Conservation (phyloP, 129 eudicot genomes). For the Centrapalus pauciflorus region DNA sequence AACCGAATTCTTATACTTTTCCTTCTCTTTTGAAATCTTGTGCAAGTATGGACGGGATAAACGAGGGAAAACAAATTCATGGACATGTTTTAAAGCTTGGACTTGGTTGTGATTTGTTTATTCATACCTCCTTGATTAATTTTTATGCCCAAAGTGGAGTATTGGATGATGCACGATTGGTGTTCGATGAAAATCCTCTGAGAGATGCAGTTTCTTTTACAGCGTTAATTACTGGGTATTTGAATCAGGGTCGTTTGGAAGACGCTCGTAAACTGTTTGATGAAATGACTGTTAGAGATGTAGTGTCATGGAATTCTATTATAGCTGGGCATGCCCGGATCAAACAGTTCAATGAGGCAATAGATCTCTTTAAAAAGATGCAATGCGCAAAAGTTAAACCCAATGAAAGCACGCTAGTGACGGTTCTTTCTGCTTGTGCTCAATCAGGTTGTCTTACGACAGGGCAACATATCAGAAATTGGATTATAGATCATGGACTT, state of each 20-base stretch:
- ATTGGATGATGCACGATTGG: slow-evolving; percentile 43
- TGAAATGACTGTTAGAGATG: slow-evolving; percentile 53
- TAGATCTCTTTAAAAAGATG: slow-evolving; percentile 53
- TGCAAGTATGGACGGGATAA: not conserved
- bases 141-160: slow-evolving; percentile 62
- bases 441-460: slow-evolving; percentile 35
- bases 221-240: slow-evolving; percentile 53
- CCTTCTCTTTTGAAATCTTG: slow-evolving; percentile 32
- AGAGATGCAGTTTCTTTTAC: slow-evolving; percentile 66
- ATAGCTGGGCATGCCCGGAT: slow-evolving; percentile 47
- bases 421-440: slow-evolving; percentile 69
- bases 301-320: slow-evolving; percentile 67
- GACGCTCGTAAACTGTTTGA: slow-evolving; percentile 44
- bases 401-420: slow-evolving; percentile 48
- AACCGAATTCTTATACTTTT: slow-evolving; percentile 36
- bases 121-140: slow-evolving; percentile 47
- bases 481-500: slow-evolving; percentile 36
- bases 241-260: slow-evolving; percentile 36
- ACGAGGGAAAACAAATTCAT: slow-evolving; percentile 29
- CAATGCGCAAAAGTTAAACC: slow-evolving; percentile 41
- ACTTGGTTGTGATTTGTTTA: slow-evolving; percentile 22
- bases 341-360: slow-evolving; percentile 34
- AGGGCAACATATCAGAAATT: slow-evolving; percentile 47
- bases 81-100: slow-evolving; percentile 35
- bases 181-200: slow-evolving; percentile 53